phyloP scores from a whole-genome alignment of 1,139 yeast species.

The Candida sanyaensis region DNA sequence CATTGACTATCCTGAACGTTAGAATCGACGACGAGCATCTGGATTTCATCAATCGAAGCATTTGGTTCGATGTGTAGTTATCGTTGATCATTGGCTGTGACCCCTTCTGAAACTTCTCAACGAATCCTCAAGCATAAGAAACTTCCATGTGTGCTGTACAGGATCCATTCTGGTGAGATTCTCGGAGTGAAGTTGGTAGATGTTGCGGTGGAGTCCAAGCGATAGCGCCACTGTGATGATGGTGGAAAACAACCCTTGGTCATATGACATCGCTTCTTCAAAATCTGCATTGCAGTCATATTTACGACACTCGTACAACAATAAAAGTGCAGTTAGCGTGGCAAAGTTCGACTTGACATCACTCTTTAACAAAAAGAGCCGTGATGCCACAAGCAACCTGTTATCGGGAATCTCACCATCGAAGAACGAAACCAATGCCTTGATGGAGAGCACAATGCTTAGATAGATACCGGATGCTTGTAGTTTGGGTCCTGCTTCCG shows the following conservation, averaged over 20 bases:
- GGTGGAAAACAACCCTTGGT: slow-evolving; percentile 3
- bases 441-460: not conserved
- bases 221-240: not conserved
- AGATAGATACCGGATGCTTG: not conserved
- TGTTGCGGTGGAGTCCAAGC: slow-evolving; percentile 1
- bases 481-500: not conserved
- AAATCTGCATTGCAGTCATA: slow-evolving; percentile 5
- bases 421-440: not conserved
- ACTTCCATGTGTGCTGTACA: slow-evolving; percentile 3
- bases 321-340: not conserved
- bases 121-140: slow-evolving; percentile 2
- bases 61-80: not conserved
- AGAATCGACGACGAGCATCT: not conserved
- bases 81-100: slow-evolving; percentile 4
- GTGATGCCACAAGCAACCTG: not conserved
- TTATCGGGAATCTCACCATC: not conserved
- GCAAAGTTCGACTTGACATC: not conserved
- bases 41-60: not conserved
- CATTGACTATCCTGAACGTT: slow-evolving; percentile 2
- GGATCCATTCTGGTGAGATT: not conserved
- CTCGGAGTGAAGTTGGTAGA: not conserved
- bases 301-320: slow-evolving; percentile 3
- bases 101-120: slow-evolving; percentile 6
- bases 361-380: not conserved
- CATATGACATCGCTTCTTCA: slow-evolving; percentile 3